Base-by-base conservation (phyloP, 805 yeast genomes). In the Wickerhamomyces sydowiorum region DNA sequence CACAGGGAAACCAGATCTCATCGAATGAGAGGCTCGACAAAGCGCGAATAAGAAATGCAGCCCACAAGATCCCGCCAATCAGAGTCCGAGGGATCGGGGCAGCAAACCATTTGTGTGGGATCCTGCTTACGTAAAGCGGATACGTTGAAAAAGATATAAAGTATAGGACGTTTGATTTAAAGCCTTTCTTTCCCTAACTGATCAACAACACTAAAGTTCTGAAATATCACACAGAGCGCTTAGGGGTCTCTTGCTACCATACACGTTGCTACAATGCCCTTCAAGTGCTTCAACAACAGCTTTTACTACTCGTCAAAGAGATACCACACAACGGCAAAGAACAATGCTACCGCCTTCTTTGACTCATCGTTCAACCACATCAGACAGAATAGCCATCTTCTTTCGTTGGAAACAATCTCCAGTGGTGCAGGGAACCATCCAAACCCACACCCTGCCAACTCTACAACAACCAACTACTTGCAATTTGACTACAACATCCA, bases 341-440 rank as follows among this genome's bases (percentile, higher is more conserved):
- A 61, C 40, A 45, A 63, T 29, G 43, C 64, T 2, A 45, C 64
- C 2, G 52, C 67, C 7, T 67, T 67, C 46, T 67, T 67, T 39
- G 70, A 66, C 41, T 65, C 67, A 22, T 56, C 70, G n/a, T 66
- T 64, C 50, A 67, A 66, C 48, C 55, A 64, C 50, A 47, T 65
- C 45, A 60, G 64, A 40, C 66, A 64, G 40, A 62, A 62, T 44
- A 60, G 61, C 29, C 67, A 66, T 31, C 44, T 65, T 2, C 60
- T 59, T 18, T 34, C 45, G 1, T 15, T 45, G 8, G 59, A 54
- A 29, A 32, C 52, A 4, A 22, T 54, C 9, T 41, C 48, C 3
- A 52, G 49, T 12, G 53, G 52, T 14, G 37, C 54, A 14, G 47
- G 48, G 37, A 33, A 46, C 15, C 43, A 42, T 39, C 52, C 59